Evolutionary conservation across 768 basidiomycete species (phyloP).

Genomic region (Boletus vermiculosoides): DNA sequence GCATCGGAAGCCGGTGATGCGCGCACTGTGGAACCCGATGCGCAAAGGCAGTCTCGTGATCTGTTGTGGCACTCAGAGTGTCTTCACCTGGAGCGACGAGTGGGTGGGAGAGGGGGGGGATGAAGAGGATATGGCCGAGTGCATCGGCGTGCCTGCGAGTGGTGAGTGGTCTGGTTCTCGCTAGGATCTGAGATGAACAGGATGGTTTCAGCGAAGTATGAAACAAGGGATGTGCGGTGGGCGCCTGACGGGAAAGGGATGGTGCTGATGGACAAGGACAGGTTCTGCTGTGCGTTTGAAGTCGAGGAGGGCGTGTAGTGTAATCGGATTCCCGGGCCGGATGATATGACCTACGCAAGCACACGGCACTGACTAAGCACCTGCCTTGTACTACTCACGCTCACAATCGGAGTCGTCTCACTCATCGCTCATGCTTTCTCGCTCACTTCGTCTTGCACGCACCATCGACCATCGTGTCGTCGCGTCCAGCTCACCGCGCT

Average conservation of each 20-base stretch:
- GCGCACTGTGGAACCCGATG: constrained; percentile 82
- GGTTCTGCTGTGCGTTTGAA: constrained; percentile 86
- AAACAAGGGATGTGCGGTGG: constrained; percentile 70
- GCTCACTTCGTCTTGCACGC: constrained; percentile 54
- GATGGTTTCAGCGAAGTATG: constrained; percentile 57
- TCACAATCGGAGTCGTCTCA: not conserved
- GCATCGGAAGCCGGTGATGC: constrained; percentile 60
- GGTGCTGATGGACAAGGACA: constrained; percentile 68
- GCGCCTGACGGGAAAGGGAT: constrained; percentile 85
- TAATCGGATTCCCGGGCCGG: not conserved
- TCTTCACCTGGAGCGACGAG: constrained; percentile 84
- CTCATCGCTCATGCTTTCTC: constrained; percentile 52
- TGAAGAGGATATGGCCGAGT: constrained; percentile 82
- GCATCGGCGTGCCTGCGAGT: constrained; percentile 87
- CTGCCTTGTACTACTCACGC: not conserved
- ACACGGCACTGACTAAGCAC: constrained; percentile 22
- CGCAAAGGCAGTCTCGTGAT: constrained; percentile 67
- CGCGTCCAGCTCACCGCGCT: constrained; percentile 30
- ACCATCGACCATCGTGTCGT: constrained; percentile 43
- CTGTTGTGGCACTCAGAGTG: constrained; percentile 63
- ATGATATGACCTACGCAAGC: not conserved
- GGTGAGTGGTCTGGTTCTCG: constrained; percentile 33
- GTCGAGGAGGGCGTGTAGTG: constrained; percentile 45
- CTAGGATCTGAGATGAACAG: not conserved
- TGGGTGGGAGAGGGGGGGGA: constrained; percentile 62